Evolutionary conservation across 805 yeast species (phyloP), one percentile per base, ranked within the genome.

Genomic region (Metschnikowia amazonensis): DNA sequence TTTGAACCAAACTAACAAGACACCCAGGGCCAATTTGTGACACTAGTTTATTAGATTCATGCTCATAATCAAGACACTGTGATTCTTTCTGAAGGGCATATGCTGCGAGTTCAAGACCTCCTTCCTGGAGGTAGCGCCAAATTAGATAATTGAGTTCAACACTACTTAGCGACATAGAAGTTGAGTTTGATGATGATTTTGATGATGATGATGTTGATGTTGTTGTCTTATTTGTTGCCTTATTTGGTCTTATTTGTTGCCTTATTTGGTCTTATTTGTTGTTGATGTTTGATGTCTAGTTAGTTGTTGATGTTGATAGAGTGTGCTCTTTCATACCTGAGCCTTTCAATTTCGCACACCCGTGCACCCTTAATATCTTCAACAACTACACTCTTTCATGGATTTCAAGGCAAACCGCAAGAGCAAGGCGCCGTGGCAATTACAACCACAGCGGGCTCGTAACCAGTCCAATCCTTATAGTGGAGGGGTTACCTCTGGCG

Each of bases 121-220:
- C 72, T 62, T 94, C 98, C 60, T 89, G 96, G 31, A 89, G 74
- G 60, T 92, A 94, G 50, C 97, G 70, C 96, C 97, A 94, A 44
- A 92, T 79, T 55, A 94, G 75, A 61, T 92, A 92, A 70, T 92
- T 94, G 44, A 92, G 77, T 65, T 89, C 95, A 46, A 77, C 81
- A 46, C 94, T 84, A 4, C 94, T 79, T 40, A 92, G 68, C 21
- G 95, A 84, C 96, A 89, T 88, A 24, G 27, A 6, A 5, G 27
- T 24, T 24, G 27, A 24, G 27, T n/a, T n/a, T 25, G n/a, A 39
- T 30, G 24, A 21, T 21, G 24, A 21, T 21, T 21, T 21, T 21
- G 24, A 4, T 6, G n/a, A n/a, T n/a, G n/a, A n/a, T n/a, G n/a
- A n/a, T n/a, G n/a, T n/a, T n/a, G n/a, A n/a, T n/a, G n/a, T n/a